Evolutionary conservation across 306 rosid species (phyloP), one percentile per base, ranked within the genome.

Genomic region (Ziziphus jujuba): DNA sequence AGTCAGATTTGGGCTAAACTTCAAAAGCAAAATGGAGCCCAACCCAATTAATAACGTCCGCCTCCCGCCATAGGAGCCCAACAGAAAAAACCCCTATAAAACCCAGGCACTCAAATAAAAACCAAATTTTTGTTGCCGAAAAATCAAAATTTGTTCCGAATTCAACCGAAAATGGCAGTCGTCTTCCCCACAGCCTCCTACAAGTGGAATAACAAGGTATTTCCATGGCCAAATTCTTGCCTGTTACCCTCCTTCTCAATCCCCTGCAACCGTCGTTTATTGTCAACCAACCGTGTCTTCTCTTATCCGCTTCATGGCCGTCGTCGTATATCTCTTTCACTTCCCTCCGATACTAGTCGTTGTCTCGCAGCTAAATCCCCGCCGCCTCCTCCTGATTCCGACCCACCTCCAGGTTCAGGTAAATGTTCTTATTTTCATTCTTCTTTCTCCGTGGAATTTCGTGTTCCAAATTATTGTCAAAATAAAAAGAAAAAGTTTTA

Each of bases 281-380:
- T 22, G 45, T 51, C 72, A 66, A 21, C 63, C 10, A n/a, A 43
- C 54, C 54, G 60, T 48, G 12, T 28, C 63, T 65, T 23, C 67
- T 54, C 65, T 53, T 75, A 76, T 56, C 62, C 78, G 63, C 45
- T 65, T 57, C 76, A 24, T 72, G 76, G 49, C 50, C 73, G 56
- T 38, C 73, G 56, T 38, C 79, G 73, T 56, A 63, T 57, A 6
- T 74, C 75, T 54, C 72, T 43, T 9, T 59, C 67, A 1, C 69
- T 72, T 44, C 70, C 76, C 28, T 75, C 60, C 54, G 33, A 61
- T 78, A 61, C 77, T 56, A 62, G 58, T 5, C 65, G 81, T 10
- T 85, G 86, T 78, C 75, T 75, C 55, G 84, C 89, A 58, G 55
- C 88, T 33, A 7, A 66, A 2, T 77, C 87, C 0, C 84, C 77